Evolutionary conservation across 1,139 yeast species (phyloP).

Genomic region (Kodamaea ohmeri): DNA sequence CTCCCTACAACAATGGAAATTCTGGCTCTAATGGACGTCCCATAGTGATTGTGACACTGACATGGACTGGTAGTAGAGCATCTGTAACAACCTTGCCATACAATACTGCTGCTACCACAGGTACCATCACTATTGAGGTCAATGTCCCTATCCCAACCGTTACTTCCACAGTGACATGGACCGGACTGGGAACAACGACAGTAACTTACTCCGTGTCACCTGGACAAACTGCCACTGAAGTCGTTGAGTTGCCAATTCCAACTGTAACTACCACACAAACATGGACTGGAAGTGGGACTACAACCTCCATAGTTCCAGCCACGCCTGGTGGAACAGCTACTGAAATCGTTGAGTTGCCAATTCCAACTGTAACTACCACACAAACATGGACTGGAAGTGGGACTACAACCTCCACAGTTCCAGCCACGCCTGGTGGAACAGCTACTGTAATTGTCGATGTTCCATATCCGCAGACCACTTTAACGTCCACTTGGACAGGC

Average conservation of each 20-base stretch:
- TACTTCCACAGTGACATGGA: not conserved
- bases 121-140: slow-evolving; percentile 12
- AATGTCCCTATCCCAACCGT: slow-evolving; percentile 12
- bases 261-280: slow-evolving; percentile 2
- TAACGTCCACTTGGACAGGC: not conserved
- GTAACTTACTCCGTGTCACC: not conserved
- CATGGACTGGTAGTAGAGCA: slow-evolving; percentile 8
- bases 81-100: slow-evolving; percentile 16
- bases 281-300: not conserved
- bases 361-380: slow-evolving; percentile 17
- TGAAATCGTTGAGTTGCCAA: slow-evolving; percentile 14
- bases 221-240: not conserved
- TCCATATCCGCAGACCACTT: slow-evolving; percentile 9
- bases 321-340: slow-evolving; percentile 12
- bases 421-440: slow-evolving; percentile 16
- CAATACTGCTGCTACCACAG: slow-evolving; percentile 9
- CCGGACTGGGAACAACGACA: not conserved
- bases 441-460: slow-evolving; percentile 18
- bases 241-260: slow-evolving; percentile 9
- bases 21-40: slow-evolving; percentile 6
- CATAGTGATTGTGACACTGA: not conserved
- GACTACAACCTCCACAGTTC: slow-evolving; percentile 12
- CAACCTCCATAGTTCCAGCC: not conserved
- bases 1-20: not conserved
- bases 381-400: slow-evolving; percentile 14